These are phyloP conservation scores for Apiotrichum sp. DNA, from an alignment of 1,284 basidiomycete species.

Conservation along the genomic window DNA sequence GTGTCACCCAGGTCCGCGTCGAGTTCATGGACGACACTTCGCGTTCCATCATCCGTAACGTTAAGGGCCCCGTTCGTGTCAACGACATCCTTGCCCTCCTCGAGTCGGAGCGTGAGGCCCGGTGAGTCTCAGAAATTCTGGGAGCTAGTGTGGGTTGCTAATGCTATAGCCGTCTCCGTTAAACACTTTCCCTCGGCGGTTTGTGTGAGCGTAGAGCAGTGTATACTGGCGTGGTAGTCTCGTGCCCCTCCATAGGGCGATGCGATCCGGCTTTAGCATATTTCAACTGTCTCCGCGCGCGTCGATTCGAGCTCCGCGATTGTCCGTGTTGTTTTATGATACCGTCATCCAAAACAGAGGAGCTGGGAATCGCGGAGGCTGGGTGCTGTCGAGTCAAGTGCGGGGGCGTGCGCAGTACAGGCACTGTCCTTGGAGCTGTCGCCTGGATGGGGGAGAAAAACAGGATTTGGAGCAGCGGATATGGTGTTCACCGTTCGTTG, in stretches of 20 bases:
- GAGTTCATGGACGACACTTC: constrained; percentile 98
- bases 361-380: too few species aligned
- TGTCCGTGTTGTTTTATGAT: background rate
- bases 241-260: constrained; percentile 9
- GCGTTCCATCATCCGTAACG: constrained; percentile 97
- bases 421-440: too few species aligned
- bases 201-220: constrained; percentile 17
- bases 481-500: too few species aligned
- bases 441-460: too few species aligned
- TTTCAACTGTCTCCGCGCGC: background rate
- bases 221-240: constrained; percentile 22
- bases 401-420: too few species aligned
- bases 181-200: constrained; percentile 11
- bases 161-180: constrained; percentile 21
- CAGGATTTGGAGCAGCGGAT: too few species aligned
- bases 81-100: constrained; percentile 96
- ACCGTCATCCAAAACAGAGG: background rate
- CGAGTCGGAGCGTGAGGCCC: constrained; percentile 99
- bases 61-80: constrained; percentile 95
- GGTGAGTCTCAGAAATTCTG: constrained; percentile 57
- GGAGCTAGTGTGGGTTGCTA: background rate
- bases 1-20: constrained; percentile 99
- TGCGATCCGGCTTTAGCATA: constrained; percentile 23
- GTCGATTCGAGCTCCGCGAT: background rate
- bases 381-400: too few species aligned